Base-by-base conservation (phyloP, 768 basidiomycete genomes). In the Trametes punicea region DNA sequence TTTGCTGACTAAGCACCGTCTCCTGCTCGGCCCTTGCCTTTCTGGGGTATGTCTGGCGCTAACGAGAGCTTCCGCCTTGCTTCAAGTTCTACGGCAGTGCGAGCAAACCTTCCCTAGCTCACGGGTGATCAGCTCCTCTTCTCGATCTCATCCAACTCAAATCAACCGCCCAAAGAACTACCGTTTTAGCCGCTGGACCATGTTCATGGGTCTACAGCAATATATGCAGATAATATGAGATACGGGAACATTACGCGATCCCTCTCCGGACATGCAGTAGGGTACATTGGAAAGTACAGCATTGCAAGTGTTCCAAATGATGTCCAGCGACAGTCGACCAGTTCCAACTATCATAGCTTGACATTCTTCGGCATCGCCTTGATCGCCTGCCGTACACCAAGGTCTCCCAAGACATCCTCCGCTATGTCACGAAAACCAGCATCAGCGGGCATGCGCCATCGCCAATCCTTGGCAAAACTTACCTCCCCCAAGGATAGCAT, bases 351-450 rank as follows among this genome's bases (percentile, higher is more conserved):
- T 42, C 49, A 89, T 57, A 88, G 69, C 48, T 83, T 76, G 10
- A 76, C 76, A 57, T 84, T 79, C 76, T 77, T 80, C 33, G 68
- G 74, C 63, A 75, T 73, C 40, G 64, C 62, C 40, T 67, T 67
- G 40, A 73, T 65, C 16, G 72, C 73, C 59, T 73, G 71, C 23
- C 73, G 67, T 4, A 74, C 74, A 40, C 74, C 74, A 26, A 93
- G 77, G 65, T 93, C 89, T 4, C 81, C 81, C 56, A 91, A 69
- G 8, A 90, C 88, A 55, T 87, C 86, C 68, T 90, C 87, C 46
- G 88, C 87, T 79, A 53, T 26, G 47, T 40, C 30, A 46, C 31
- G 25, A 34, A 53, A 26, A 27, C 21, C 23, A 30, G 36, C 36
- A 33, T 58, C 21, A 60, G 42, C 30, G 34, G 13, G 23, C 31